Percentiles rank a stretch among this genome's conserved stretches.
Evolutionary conservation across 345 rosid species (phyloP).

Genomic region (Euphorbia lathyris): DNA sequence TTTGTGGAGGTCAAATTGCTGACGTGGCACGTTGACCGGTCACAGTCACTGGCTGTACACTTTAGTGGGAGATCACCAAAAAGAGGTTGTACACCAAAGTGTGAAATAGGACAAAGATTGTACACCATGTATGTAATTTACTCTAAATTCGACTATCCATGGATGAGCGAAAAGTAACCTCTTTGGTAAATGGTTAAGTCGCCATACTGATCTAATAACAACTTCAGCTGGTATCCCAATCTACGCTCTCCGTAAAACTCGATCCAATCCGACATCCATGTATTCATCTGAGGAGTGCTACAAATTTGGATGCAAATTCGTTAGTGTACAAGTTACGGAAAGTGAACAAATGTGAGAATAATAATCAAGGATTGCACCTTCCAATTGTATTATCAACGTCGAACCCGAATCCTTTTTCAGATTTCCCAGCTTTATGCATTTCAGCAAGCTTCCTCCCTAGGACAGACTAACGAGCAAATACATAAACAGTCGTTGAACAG

Average conservation of each 20-base stretch:
- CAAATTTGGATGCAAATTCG: slow-evolving; percentile 22
- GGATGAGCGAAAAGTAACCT: slow-evolving; percentile 39
- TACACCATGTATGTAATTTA: too few species aligned
- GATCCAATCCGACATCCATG: slow-evolving; percentile 86
- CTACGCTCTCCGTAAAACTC: slow-evolving; percentile 82
- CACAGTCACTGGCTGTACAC: too few species aligned
- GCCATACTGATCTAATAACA: slow-evolving; percentile 63
- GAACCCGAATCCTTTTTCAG: slow-evolving; percentile 82
- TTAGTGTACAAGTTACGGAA: not conserved
- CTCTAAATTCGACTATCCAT: not conserved
- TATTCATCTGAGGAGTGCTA: slow-evolving; percentile 89
- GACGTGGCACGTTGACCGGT: too few species aligned
- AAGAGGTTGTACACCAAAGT: too few species aligned
- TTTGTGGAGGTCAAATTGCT: too few species aligned
- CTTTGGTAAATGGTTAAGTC: slow-evolving; percentile 68
- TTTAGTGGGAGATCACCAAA: too few species aligned
- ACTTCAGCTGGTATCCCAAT: slow-evolving; percentile 79
- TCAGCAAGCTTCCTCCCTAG: slow-evolving; percentile 88
- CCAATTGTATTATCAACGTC: slow-evolving; percentile 91
- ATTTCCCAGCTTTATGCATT: slow-evolving; percentile 90
- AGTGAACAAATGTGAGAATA: not conserved
- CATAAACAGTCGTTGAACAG: too few species aligned
- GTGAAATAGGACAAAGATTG: too few species aligned
- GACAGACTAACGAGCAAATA: slow-evolving; percentile 50
- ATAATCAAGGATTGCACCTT: slow-evolving; percentile 42